A percentile compares a stretch with the other conserved stretches of the same genome.
These are phyloP conservation scores for Penicillium sp. DNA, from an alignment of 2,329 filamentous ascomycete species.

Conservation along the genomic window DNA sequence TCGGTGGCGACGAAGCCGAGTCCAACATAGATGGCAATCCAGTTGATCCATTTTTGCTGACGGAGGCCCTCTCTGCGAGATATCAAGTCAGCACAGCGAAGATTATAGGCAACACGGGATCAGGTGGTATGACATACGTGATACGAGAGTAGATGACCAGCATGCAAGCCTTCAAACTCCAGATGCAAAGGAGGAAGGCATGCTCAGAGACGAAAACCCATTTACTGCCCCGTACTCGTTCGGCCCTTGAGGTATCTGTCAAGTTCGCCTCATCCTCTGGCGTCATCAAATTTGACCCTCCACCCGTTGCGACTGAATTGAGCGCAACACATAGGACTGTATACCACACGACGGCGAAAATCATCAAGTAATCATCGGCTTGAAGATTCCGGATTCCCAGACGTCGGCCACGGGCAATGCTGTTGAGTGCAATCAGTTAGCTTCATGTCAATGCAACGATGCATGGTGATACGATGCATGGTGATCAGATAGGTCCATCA, in stretches of 20 bases:
- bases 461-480: too few relatives aligned
- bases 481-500: constrained; percentile 20
- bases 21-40: constrained; percentile 46
- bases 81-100: constrained; percentile 18
- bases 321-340: constrained; percentile 58
- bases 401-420: constrained; percentile 43
- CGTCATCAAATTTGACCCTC: constrained; percentile 63
- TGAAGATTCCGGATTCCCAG: constrained; percentile 55
- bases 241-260: constrained; percentile 48
- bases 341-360: constrained; percentile 57
- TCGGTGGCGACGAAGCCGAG: constrained; percentile 53
- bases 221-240: constrained; percentile 59
- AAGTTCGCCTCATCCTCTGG: constrained; percentile 49
- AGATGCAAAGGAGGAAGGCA: constrained; percentile 60
- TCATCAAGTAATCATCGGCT: constrained; percentile 59
- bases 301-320: constrained; percentile 56
- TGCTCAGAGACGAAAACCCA: constrained; percentile 64
- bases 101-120: constrained; percentile 12
- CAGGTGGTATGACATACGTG: constrained; percentile 33
- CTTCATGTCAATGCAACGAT: background rate
- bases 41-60: constrained; percentile 41
- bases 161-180: constrained; percentile 57
- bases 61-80: constrained; percentile 33
- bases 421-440: constrained; percentile 17
- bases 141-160: constrained; percentile 56